Conservation (phyloP, 257 asterid species). For the Euphrasia confusa region DNA sequence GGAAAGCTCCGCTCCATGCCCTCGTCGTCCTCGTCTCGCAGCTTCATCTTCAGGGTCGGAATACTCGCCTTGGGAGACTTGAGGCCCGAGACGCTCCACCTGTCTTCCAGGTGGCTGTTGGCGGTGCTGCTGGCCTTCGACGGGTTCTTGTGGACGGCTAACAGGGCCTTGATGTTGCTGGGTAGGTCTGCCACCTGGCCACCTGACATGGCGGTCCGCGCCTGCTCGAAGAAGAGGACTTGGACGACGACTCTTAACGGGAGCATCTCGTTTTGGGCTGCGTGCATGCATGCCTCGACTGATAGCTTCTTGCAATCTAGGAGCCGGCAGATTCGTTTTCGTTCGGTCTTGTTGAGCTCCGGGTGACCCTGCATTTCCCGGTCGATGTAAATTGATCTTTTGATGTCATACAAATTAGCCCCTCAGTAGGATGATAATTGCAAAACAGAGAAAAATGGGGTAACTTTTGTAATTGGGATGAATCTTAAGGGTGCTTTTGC, state of each 20-base stretch:
- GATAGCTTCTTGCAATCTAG: slow-evolving; percentile 84
- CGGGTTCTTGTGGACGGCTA: slow-evolving; percentile 39
- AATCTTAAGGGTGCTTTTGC: too few relatives aligned
- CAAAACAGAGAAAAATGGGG: too few relatives aligned
- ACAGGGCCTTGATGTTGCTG: slow-evolving; percentile 31
- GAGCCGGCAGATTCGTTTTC: slow-evolving; percentile 63
- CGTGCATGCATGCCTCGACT: slow-evolving; percentile 80
- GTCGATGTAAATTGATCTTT: too few relatives aligned
- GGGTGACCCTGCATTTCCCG: slow-evolving; percentile 59
- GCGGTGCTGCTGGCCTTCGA: slow-evolving; percentile 35
- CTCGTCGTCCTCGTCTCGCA: slow-evolving; percentile 50
- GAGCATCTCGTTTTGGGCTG: slow-evolving; percentile 89
- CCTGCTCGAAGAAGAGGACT: slow-evolving; percentile 88
- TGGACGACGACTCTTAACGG: slow-evolving; percentile 88
- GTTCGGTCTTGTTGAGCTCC: slow-evolving; percentile 68
- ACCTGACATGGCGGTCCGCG: not conserved
- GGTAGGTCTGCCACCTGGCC: slow-evolving; percentile 6
- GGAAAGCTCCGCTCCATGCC: slow-evolving; percentile 34
- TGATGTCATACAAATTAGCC: too few relatives aligned
- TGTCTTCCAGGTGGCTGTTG: slow-evolving; percentile 43
- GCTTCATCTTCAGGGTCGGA: slow-evolving; percentile 75
- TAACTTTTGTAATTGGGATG: too few relatives aligned
- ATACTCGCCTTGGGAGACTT: slow-evolving; percentile 58
- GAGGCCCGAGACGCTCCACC: slow-evolving; percentile 66
- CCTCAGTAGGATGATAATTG: too few relatives aligned